Percentiles rank a stretch among this genome's conserved stretches.
Evolutionary conservation across 345 rosid species (phyloP).

Genomic region (Camelina sativa): DNA sequence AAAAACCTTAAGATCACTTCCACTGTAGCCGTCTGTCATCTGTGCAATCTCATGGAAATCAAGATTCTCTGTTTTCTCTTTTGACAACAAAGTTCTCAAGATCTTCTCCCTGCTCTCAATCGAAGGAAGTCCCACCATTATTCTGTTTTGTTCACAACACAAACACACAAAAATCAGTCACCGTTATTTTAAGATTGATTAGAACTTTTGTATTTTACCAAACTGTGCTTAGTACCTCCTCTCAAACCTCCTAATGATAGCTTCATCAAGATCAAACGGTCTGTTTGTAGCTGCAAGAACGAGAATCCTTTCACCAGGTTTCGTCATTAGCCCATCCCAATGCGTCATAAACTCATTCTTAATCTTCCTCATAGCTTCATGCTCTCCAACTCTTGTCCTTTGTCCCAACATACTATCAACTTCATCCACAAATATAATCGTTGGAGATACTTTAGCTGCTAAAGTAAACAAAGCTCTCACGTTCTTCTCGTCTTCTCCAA

Average conservation of each 20-base stretch:
- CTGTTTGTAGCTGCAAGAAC: conserved; percentile 99
- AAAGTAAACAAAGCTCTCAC: conserved; percentile 89
- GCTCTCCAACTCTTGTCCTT: conserved; percentile 93
- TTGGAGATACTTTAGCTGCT: conserved; percentile 96
- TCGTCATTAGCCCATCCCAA: conserved; percentile 97
- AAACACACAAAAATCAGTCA: conserved; percentile 22
- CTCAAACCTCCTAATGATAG: conserved; percentile 97
- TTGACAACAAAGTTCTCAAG: conserved; percentile 77
- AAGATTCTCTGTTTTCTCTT: conserved; percentile 75
- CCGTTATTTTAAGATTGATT: background rate
- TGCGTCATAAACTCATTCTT: conserved; percentile 98
- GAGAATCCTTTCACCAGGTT: conserved; percentile 79
- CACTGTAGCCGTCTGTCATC: conserved; percentile 92
- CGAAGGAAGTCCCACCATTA: conserved; percentile 96
- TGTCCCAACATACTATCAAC: conserved; percentile 99
- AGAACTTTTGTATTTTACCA: background rate
- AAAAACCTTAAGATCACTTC: conserved; percentile 97
- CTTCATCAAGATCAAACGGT: conserved; percentile 99
- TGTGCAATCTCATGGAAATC: conserved; percentile 87
- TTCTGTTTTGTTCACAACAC: conserved; percentile 52
- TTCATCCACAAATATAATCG: conserved; percentile 95
- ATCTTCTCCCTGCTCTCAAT: conserved; percentile 82
- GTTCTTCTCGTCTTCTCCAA: conserved; percentile 98
- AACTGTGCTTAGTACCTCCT: conserved; percentile 59
- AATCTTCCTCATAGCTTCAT: conserved; percentile 97